These are phyloP conservation scores for Nemophila menziesii DNA, from an alignment of 257 asterid species.

Conservation along the genomic window DNA sequence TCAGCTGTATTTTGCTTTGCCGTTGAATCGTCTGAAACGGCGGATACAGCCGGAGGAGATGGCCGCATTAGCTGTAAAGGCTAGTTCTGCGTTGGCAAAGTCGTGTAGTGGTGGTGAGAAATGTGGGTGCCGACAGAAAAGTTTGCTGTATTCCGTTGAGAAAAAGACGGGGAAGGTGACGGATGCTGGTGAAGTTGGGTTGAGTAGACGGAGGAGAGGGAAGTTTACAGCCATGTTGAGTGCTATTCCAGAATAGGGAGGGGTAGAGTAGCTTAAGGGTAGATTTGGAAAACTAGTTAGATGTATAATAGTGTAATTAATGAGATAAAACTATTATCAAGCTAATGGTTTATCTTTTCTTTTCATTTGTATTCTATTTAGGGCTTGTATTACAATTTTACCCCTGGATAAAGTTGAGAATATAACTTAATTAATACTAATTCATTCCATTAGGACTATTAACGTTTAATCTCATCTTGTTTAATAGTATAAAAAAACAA, in stretches of 20 bases:
- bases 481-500: too few relatives aligned
- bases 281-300: background rate
- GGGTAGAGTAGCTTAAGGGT: too few relatives aligned
- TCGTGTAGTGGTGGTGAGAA: background rate
- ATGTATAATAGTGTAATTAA: background rate
- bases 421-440: background rate
- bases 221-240: conserved; percentile 5
- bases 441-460: background rate
- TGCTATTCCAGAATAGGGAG: conserved; percentile 3
- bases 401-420: background rate
- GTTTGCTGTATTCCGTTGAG: conserved; percentile 1
- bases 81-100: conserved; percentile 5
- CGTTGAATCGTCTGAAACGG: conserved; percentile 2
- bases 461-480: too few relatives aligned
- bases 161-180: background rate
- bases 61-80: conserved; percentile 15
- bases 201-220: conserved; percentile 6
- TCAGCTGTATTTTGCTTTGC: conserved; percentile 11
- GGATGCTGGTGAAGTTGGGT: background rate
- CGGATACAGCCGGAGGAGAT: conserved; percentile 12
- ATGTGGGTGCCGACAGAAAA: conserved; percentile 4
- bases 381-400: background rate
- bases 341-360: background rate
- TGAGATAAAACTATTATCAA: background rate
- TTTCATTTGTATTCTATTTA: too few relatives aligned